Percentiles rank a stretch among this genome's conserved stretches.
These are phyloP conservation scores for Globisporangium radiosum DNA, from an alignment of 352 stramenopile genomes.

Conservation along the genomic window DNA sequence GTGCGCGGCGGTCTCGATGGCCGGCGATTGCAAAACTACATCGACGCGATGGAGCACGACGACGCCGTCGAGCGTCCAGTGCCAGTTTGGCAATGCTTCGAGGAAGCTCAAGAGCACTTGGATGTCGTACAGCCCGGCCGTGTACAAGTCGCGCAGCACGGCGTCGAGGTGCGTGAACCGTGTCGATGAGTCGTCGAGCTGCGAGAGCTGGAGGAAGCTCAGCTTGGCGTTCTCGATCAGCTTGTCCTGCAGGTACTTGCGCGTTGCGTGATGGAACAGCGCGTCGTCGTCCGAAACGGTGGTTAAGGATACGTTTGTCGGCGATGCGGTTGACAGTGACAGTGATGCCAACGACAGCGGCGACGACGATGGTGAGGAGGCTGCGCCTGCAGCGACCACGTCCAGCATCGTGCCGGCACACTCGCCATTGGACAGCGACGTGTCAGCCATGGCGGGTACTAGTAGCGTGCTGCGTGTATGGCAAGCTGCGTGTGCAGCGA, in stretches of 20 bases:
- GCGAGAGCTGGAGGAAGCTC: slow-evolving; percentile 53
- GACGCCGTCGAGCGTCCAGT: slow-evolving; percentile 68
- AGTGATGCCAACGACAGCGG: no score
- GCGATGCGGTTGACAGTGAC: no score
- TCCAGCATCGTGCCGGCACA: background rate
- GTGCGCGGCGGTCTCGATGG: slow-evolving; percentile 24
- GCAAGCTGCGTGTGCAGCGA: no score
- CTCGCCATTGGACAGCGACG: slow-evolving; percentile 4
- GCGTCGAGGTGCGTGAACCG: slow-evolving; percentile 38
- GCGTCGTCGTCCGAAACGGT: slow-evolving; percentile 10
- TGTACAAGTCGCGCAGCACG: slow-evolving; percentile 60
- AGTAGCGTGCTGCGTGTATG: no score
- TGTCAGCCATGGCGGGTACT: slow-evolving; percentile 7
- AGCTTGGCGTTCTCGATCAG: slow-evolving; percentile 45
- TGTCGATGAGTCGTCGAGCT: slow-evolving; percentile 26
- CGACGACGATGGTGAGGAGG: slow-evolving; percentile 4
- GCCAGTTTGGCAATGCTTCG: slow-evolving; percentile 53
- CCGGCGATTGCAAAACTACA: slow-evolving; percentile 28
- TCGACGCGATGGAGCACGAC: slow-evolving; percentile 57
- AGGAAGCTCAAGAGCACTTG: slow-evolving; percentile 65
- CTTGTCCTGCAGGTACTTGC: slow-evolving; percentile 40
- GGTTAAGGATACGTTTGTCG: background rate
- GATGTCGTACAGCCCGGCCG: slow-evolving; percentile 51
- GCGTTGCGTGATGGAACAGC: slow-evolving; percentile 22
- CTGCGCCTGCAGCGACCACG: background rate